Conservation (phyloP, 352 stramenopile genomes). For the Phytophthora cryptogea region DNA sequence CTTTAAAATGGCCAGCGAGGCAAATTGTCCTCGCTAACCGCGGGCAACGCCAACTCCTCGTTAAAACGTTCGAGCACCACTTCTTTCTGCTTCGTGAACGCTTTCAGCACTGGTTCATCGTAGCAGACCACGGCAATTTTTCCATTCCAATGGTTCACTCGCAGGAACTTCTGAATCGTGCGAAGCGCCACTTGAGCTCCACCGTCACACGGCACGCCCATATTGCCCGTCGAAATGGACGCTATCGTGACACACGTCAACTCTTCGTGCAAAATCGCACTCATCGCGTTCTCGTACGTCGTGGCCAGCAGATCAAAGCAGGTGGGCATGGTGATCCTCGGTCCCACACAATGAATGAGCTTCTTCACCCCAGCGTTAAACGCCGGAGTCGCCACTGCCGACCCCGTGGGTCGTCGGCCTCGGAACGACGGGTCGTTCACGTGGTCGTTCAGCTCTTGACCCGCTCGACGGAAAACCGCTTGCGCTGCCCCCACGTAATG, state of each 20-base stretch:
- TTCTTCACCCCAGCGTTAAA: constrained; percentile 50
- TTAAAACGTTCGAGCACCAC: constrained; percentile 45
- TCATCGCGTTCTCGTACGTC: constrained; percentile 53
- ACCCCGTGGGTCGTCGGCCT: constrained; percentile 31
- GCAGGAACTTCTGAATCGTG: constrained; percentile 53
- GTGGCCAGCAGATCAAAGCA: constrained; percentile 39
- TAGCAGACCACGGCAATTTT: constrained; percentile 49
- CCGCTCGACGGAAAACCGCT: constrained; percentile 53
- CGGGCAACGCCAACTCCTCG: constrained; percentile 23
- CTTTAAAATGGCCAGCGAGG: constrained; percentile 12
- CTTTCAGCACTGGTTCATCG: constrained; percentile 41
- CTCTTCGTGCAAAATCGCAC: constrained; percentile 40
- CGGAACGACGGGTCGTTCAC: constrained; percentile 44
- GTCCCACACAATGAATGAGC: constrained; percentile 56
- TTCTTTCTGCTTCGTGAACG: constrained; percentile 34
- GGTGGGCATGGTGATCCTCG: constrained; percentile 21
- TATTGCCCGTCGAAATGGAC: constrained; percentile 65
- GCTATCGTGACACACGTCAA: constrained; percentile 52
- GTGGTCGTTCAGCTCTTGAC: constrained; percentile 29
- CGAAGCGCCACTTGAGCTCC: constrained; percentile 40
- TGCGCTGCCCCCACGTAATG: constrained; percentile 46
- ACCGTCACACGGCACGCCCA: constrained; percentile 35
- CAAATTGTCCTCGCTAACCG: neutral
- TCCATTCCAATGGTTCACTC: constrained; percentile 48
- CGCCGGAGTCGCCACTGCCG: constrained; percentile 49